Conservation (phyloP, 441 rosid species). For the Populus hybrid region DNA sequence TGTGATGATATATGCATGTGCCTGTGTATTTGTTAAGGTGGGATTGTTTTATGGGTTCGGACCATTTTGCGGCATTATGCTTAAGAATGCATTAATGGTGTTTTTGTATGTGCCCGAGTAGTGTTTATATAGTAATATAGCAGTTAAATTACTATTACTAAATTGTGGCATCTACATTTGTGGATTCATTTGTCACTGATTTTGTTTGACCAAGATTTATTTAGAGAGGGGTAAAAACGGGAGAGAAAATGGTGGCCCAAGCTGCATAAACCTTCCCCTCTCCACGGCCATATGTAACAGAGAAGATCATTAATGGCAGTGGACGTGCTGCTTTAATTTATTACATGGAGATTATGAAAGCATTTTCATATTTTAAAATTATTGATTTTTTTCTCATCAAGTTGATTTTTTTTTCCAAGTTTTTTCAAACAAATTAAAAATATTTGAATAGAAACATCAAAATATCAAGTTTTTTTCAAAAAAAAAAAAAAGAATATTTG, state of each 20-base stretch:
- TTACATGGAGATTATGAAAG: no score
- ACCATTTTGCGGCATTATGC: background rate
- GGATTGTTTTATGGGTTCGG: background rate
- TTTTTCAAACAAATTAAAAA: no score
- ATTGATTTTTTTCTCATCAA: no score
- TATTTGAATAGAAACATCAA: no score
- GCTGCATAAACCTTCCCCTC: background rate
- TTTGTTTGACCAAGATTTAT: background rate
- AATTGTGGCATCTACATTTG: background rate
- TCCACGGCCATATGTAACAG: no score
- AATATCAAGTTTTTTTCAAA: no score
- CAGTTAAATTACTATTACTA: background rate
- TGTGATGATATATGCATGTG: background rate
- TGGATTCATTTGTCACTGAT: no score
- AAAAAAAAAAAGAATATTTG: no score
- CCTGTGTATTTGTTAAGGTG: background rate
- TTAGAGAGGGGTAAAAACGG: background rate
- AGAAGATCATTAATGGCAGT: background rate
- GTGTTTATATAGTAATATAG: background rate
- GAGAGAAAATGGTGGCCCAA: background rate
- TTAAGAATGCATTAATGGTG: background rate
- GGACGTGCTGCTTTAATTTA: background rate
- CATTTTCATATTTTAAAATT: no score
- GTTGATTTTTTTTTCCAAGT: no score
- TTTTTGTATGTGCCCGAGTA: background rate